Conservation (phyloP, 208 protist species). For the Trypanosomatidae sp. region DNA sequence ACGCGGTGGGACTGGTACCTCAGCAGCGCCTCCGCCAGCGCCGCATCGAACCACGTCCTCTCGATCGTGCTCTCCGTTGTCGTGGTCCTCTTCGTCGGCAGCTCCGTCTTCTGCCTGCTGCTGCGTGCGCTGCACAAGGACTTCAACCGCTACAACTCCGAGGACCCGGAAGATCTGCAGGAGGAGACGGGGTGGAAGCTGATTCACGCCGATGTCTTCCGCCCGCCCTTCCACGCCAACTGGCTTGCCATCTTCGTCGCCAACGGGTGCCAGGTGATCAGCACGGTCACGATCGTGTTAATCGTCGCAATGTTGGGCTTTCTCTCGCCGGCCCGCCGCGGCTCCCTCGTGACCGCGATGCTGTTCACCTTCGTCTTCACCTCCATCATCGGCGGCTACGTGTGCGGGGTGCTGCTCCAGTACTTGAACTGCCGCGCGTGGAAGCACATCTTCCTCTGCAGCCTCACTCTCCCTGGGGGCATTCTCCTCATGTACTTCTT, state of each 20-base stretch:
- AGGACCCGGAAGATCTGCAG: slow-evolving; percentile 59
- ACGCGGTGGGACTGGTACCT: slow-evolving; percentile 98
- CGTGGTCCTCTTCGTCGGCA: slow-evolving; percentile 91
- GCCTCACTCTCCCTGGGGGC: slow-evolving; percentile 56
- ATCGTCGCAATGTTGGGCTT: slow-evolving; percentile 96
- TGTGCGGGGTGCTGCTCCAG: slow-evolving; percentile 90
- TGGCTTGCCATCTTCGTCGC: slow-evolving; percentile 94
- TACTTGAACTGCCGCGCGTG: slow-evolving; percentile 90
- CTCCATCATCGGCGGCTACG: slow-evolving; percentile 92
- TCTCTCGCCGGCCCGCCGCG: slow-evolving; percentile 95
- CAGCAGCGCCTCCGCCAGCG: slow-evolving; percentile 58
- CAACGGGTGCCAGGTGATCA: slow-evolving; percentile 93
- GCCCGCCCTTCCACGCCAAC: slow-evolving; percentile 79
- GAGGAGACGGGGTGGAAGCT: slow-evolving; percentile 97
- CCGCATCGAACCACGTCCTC: slow-evolving; percentile 90
- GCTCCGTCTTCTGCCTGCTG: slow-evolving; percentile 93
- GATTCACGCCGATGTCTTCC: slow-evolving; percentile 97
- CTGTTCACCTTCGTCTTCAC: slow-evolving; percentile 82
- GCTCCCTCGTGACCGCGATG: slow-evolving; percentile 86
- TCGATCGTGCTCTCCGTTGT: slow-evolving; percentile 96
- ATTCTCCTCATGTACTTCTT: slow-evolving; percentile 68
- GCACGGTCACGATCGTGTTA: slow-evolving; percentile 79
- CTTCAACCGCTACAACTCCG: slow-evolving; percentile 93
- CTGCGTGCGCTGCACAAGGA: slow-evolving; percentile 96
- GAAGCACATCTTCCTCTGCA: slow-evolving; percentile 90